Conservation (phyloP, 2,329 filamentous ascomycete genomes). For the Aspergillus pseudoglaucus region DNA sequence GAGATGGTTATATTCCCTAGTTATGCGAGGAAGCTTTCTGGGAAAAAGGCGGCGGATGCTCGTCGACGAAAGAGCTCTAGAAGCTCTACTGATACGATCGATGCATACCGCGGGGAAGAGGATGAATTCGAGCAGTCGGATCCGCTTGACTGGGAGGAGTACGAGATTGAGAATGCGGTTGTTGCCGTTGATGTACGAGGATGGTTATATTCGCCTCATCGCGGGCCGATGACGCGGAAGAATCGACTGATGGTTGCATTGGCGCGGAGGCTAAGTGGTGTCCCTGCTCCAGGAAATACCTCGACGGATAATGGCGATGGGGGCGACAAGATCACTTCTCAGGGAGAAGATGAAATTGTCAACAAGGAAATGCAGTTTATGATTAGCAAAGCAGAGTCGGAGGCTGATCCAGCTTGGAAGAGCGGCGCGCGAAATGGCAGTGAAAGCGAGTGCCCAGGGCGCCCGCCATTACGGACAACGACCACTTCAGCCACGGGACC, state of each 20-base stretch:
- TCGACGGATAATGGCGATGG: slow-evolving; percentile 21
- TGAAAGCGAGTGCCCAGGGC: slow-evolving; percentile 16
- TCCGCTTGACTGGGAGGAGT: slow-evolving; percentile 69
- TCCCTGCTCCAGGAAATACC: slow-evolving; percentile 57
- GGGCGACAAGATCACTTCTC: slow-evolving; percentile 29
- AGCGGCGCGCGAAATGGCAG: slow-evolving; percentile 53
- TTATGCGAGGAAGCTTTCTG: slow-evolving; percentile 71
- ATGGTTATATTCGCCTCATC: slow-evolving; percentile 86
- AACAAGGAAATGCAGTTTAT: slow-evolving; percentile 71
- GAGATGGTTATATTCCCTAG: slow-evolving; percentile 95
- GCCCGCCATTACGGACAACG: slow-evolving; percentile 37
- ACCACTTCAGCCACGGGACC: slow-evolving; percentile 39
- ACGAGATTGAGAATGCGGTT: slow-evolving; percentile 75
- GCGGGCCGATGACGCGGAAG: slow-evolving; percentile 75
- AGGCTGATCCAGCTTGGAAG: slow-evolving; percentile 62
- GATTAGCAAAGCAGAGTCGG: slow-evolving; percentile 62
- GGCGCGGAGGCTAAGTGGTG: slow-evolving; percentile 78
- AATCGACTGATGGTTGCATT: slow-evolving; percentile 82
- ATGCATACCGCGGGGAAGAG: slow-evolving; percentile 33
- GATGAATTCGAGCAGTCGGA: slow-evolving; percentile 60
- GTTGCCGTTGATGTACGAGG: slow-evolving; percentile 93
- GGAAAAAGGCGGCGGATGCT: slow-evolving; percentile 27
- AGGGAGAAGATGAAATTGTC: slow-evolving; percentile 60
- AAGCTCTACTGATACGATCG: slow-evolving; percentile 28
- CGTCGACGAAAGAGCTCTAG: slow-evolving; percentile 12